These are phyloP conservation scores for Blastocystis sp. DNA, from an alignment of 352 stramenopile genomes.

Conservation along the genomic window DNA sequence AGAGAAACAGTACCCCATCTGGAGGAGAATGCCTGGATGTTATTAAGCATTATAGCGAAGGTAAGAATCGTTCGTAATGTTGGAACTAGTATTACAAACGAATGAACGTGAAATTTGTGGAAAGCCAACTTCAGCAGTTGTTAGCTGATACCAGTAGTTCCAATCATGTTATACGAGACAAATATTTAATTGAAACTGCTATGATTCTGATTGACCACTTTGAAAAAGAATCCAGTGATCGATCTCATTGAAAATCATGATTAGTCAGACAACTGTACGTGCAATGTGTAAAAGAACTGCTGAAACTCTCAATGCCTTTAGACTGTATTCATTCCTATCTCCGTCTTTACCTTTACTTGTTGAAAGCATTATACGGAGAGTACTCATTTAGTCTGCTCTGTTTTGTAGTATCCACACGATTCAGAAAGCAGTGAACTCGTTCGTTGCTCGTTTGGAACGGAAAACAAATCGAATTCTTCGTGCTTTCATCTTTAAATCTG, in stretches of 20 bases:
- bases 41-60: not conserved
- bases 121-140: not conserved
- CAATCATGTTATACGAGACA: not conserved
- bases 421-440: slow-evolving; percentile 41
- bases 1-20: not conserved
- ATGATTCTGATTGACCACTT: not conserved
- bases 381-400: not conserved
- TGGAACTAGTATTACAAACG: slow-evolving; percentile 26
- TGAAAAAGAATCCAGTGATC: not conserved
- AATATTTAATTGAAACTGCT: slow-evolving; percentile 5
- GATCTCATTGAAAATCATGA: not conserved
- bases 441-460: not conserved
- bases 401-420: not conserved
- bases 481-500: slow-evolving; percentile 36
- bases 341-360: slow-evolving; percentile 8
- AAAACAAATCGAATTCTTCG: slow-evolving; percentile 40
- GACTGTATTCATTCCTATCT: slow-evolving; percentile 36
- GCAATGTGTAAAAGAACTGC: not conserved
- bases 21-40: slow-evolving; percentile 18
- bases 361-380: not conserved
- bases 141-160: not conserved
- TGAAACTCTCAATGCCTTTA: slow-evolving; percentile 34
- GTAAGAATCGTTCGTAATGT: not conserved
- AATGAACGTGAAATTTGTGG: slow-evolving; percentile 10
- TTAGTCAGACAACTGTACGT: slow-evolving; percentile 17